phyloP scores from a whole-genome alignment of 306 rosid genomes.

The Oemleria cerasiformis region DNA sequence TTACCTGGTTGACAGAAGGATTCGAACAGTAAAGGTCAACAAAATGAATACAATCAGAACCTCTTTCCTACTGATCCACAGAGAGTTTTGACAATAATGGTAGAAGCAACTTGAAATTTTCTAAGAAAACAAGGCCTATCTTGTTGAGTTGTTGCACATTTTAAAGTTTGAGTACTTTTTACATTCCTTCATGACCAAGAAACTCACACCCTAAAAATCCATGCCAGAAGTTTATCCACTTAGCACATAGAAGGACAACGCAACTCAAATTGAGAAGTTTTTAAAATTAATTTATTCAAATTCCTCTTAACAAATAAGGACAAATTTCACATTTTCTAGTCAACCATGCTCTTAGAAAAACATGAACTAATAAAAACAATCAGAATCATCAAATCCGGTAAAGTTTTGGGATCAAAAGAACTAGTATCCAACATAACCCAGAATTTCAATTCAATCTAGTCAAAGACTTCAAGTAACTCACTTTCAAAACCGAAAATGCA shows the following conservation, averaged over 20 bases:
- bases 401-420: too few species aligned
- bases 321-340: not conserved
- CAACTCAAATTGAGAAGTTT: too few species aligned
- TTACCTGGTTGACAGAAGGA: constrained; percentile 33
- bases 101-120: not conserved
- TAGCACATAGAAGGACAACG: not conserved
- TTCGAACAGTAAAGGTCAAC: constrained; percentile 21
- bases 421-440: not conserved
- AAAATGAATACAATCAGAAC: constrained; percentile 21
- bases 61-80: constrained; percentile 7
- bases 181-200: not conserved
- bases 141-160: not conserved
- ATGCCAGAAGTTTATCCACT: not conserved
- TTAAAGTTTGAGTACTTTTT: not conserved
- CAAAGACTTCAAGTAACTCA: not conserved
- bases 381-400: not conserved
- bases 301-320: too few species aligned
- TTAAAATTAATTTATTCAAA: too few species aligned
- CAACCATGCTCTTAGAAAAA: not conserved
- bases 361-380: not conserved
- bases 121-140: not conserved
- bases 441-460: not conserved
- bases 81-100: too few species aligned
- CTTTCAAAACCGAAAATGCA: not conserved
- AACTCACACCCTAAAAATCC: not conserved